A percentile compares a stretch with the other conserved stretches of the same genome.
Evolutionary conservation across 148 eudicot species (phyloP).

Genomic region (Spergularia marina): DNA sequence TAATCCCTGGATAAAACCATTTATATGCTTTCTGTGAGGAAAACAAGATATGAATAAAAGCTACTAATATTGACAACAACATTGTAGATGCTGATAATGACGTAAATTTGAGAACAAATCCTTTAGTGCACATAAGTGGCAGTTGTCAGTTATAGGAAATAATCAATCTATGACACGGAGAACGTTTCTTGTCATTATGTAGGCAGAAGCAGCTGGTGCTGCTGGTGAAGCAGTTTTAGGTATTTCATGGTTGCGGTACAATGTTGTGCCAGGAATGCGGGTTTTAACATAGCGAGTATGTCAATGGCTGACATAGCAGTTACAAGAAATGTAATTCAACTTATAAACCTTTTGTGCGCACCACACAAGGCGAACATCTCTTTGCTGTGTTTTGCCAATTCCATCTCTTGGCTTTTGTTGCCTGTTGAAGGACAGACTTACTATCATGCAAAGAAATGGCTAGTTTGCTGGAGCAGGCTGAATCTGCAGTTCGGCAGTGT

Average conservation of each 20-base stretch:
- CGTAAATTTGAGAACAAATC: background rate
- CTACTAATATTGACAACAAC: background rate
- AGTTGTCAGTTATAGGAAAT: background rate
- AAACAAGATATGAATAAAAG: background rate
- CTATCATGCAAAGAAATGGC: conserved; percentile 97
- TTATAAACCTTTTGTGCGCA: background rate
- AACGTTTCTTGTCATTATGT: conserved; percentile 24
- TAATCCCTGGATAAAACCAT: conserved; percentile 2
- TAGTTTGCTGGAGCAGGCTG: conserved; percentile 86
- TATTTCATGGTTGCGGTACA: conserved; percentile 98
- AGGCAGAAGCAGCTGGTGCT: conserved; percentile 99
- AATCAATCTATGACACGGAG: conserved; percentile 16
- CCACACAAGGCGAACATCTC: background rate
- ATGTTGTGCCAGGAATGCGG: conserved; percentile 87
- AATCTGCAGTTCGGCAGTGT: conserved; percentile 42
- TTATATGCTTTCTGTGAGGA: background rate
- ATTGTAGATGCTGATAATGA: conserved; percentile 3
- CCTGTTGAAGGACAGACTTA: conserved; percentile 96
- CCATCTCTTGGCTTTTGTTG: conserved; percentile 78
- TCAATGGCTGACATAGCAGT: conserved; percentile 12
- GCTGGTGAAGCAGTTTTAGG: conserved; percentile 98
- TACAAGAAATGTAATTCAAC: background rate
- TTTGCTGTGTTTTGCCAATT: conserved; percentile 79
- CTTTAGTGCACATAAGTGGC: background rate
- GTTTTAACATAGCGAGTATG: conserved; percentile 95